Evolutionary conservation across 2,329 filamentous ascomycete genomes (phyloP).

Genomic region (Sporothrix luriei): DNA sequence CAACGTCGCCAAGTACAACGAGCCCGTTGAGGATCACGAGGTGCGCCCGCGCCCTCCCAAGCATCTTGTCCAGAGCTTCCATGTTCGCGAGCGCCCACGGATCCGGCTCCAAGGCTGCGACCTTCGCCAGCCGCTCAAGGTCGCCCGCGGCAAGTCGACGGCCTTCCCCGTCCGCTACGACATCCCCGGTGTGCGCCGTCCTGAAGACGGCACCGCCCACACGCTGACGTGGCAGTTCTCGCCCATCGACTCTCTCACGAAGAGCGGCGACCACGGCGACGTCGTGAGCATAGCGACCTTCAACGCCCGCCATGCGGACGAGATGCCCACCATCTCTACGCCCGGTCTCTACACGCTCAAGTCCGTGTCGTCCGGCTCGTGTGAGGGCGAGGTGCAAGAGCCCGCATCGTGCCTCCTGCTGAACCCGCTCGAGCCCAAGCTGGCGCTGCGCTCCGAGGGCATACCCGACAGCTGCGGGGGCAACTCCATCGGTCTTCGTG

Average conservation of each 20-base stretch:
- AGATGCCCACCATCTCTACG: conserved; percentile 69
- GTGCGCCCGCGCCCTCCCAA: conserved; percentile 59
- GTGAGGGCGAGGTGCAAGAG: conserved; percentile 85
- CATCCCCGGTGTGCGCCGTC: conserved; percentile 59
- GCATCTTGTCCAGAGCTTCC: conserved; percentile 73
- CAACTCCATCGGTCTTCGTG: conserved; percentile 84
- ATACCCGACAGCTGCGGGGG: conserved; percentile 95
- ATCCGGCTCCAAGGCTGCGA: conserved; percentile 74
- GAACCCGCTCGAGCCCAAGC: conserved; percentile 83
- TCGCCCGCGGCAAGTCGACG: conserved; percentile 71
- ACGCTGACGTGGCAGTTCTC: conserved; percentile 81
- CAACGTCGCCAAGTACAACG: conserved; percentile 77
- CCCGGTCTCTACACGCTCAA: conserved; percentile 86
- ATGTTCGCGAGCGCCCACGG: conserved; percentile 82
- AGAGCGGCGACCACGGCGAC: conserved; percentile 69
- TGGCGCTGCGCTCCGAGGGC: conserved; percentile 73
- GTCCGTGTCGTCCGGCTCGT: conserved; percentile 77
- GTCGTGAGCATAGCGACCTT: conserved; percentile 61
- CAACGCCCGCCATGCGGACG: conserved; percentile 61
- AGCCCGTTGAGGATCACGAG: conserved; percentile 68
- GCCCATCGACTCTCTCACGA: conserved; percentile 67
- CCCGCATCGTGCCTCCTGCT: conserved; percentile 90
- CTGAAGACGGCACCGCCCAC: conserved; percentile 62
- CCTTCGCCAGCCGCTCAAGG: conserved; percentile 76
- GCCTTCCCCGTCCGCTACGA: conserved; percentile 72